Conservation (phyloP, 176 grass and related monocot genomes). For the Dactylis glomerata region DNA sequence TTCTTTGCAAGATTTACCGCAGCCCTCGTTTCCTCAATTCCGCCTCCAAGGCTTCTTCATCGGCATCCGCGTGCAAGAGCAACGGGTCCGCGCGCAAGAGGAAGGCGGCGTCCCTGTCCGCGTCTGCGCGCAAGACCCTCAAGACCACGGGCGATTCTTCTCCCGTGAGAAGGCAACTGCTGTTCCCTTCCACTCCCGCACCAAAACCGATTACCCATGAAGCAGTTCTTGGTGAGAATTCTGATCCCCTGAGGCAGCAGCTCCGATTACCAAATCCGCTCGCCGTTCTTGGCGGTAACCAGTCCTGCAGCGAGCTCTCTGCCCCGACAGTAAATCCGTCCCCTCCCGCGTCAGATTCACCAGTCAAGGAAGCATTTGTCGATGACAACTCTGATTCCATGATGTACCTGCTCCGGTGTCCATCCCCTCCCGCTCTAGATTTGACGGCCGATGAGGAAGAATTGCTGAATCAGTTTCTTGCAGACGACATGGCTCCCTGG, state of each 20-base stretch:
- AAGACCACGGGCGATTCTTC: neutral
- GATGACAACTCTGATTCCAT: too few relatives aligned
- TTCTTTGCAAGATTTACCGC: constrained; percentile 17
- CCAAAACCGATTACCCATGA: neutral
- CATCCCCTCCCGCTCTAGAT: neutral
- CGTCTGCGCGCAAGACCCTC: neutral
- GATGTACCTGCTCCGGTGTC: too few relatives aligned
- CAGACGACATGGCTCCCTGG: neutral
- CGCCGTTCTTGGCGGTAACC: too few relatives aligned
- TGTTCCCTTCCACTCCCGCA: neutral
- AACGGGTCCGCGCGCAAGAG: neutral
- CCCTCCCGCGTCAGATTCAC: neutral
- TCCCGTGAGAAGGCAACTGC: neutral
- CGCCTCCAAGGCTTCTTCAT: neutral
- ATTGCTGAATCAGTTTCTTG: neutral
- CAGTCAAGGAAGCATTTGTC: neutral
- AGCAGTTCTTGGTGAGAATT: too few relatives aligned
- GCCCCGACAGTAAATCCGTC: neutral
- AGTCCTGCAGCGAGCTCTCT: too few relatives aligned
- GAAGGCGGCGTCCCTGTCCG: neutral
- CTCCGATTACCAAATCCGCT: too few relatives aligned
- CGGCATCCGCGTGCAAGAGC: neutral
- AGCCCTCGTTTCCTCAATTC: neutral
- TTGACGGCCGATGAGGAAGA: neutral
- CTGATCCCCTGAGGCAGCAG: too few relatives aligned